phyloP scores from a whole-genome alignment of 805 yeast species.

The Isabelozyma rhagii region DNA sequence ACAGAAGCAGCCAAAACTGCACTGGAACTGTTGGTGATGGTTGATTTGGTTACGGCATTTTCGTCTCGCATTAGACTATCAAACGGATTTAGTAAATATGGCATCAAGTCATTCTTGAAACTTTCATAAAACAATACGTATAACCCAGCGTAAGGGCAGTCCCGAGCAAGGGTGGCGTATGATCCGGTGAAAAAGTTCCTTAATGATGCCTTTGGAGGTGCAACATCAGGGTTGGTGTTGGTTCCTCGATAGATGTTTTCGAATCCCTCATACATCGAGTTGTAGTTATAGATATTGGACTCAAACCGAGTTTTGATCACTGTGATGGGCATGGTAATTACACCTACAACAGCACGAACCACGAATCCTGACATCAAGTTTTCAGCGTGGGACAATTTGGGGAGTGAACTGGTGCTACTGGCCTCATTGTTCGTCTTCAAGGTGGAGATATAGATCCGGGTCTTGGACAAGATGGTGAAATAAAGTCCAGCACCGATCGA shows the following conservation, averaged over 20 bases:
- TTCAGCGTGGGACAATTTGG: constrained; percentile 65
- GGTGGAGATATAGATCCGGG: constrained; percentile 51
- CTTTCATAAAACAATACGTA: constrained; percentile 84
- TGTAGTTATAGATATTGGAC: constrained; percentile 71
- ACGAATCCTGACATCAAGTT: constrained; percentile 76
- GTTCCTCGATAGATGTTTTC: constrained; percentile 43
- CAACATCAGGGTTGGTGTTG: constrained; percentile 5
- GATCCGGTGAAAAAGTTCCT: constrained; percentile 83
- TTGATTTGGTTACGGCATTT: not conserved
- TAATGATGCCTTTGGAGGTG: constrained; percentile 26
- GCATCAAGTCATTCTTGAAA: constrained; percentile 55
- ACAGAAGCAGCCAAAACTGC: constrained; percentile 76
- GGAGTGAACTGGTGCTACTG: constrained; percentile 39
- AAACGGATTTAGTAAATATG: constrained; percentile 22
- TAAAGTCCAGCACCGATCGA: constrained; percentile 89
- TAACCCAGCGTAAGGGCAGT: constrained; percentile 95
- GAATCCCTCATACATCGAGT: constrained; percentile 59
- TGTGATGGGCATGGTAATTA: constrained; percentile 91
- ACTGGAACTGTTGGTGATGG: constrained; percentile 59
- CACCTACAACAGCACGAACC: constrained; percentile 79
- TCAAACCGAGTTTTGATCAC: constrained; percentile 87
- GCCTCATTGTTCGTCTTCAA: constrained; percentile 6
- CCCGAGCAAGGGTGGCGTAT: constrained; percentile 82
- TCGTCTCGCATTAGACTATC: not conserved
- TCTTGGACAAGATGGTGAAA: constrained; percentile 63